Conservation (phyloP, 78 protist species). For the Emiliania huxleyi region DNA sequence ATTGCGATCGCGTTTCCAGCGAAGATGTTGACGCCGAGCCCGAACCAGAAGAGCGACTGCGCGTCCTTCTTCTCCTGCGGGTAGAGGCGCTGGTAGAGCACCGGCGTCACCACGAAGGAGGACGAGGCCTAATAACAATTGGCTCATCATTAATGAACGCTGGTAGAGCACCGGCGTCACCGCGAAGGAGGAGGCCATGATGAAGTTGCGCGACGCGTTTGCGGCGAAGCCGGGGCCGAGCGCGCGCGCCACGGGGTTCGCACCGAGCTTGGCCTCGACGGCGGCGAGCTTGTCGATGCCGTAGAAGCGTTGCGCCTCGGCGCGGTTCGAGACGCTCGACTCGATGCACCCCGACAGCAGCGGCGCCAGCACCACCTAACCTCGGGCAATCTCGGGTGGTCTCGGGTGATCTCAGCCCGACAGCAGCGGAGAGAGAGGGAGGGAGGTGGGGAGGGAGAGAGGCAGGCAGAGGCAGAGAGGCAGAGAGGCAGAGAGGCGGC, state of each 20-base stretch:
- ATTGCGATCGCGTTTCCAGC: not conserved
- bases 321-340: conserved; percentile 3
- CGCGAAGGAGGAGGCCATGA: not conserved
- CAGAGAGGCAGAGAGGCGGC: too few species aligned
- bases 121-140: too few species aligned
- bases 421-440: too few species aligned
- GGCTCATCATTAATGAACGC: too few species aligned
- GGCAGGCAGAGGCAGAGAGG: too few species aligned
- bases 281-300: not conserved
- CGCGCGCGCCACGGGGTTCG: not conserved
- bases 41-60: not conserved
- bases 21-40: not conserved
- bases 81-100: not conserved
- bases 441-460: too few species aligned
- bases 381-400: too few species aligned
- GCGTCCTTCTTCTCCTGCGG: not conserved
- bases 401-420: too few species aligned
- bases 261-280: not conserved
- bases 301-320: not conserved
- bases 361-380: not conserved
- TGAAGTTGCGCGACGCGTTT: not conserved
- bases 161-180: not conserved
- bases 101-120: not conserved
- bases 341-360: not conserved
- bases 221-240: not conserved